These are phyloP conservation scores for Mucor saturninus DNA, from an alignment of 371 early-diverging fungal species.

Conservation along the genomic window DNA sequence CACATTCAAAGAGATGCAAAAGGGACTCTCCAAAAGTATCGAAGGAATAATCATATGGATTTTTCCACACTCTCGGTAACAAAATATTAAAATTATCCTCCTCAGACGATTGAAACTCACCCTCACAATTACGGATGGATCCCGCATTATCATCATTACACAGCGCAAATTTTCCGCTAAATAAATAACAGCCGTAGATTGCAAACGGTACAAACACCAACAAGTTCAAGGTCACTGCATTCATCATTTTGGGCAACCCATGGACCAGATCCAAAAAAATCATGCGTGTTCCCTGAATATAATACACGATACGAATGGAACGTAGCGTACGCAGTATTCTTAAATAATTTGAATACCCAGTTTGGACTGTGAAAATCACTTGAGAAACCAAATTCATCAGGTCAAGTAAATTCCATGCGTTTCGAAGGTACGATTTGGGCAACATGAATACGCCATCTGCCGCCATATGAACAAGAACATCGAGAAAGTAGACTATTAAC, in stretches of 20 bases:
- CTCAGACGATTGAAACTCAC: slow-evolving; percentile 42
- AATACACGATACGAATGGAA: slow-evolving; percentile 49
- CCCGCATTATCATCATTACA: slow-evolving; percentile 48
- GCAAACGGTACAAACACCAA: slow-evolving; percentile 59
- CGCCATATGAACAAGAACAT: slow-evolving; percentile 44
- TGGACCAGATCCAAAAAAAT: slow-evolving; percentile 53
- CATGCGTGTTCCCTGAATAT: slow-evolving; percentile 48
- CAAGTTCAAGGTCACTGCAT: slow-evolving; percentile 47
- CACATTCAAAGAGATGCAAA: slow-evolving; percentile 56
- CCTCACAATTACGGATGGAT: slow-evolving; percentile 27
- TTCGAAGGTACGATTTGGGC: slow-evolving; percentile 53
- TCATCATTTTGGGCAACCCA: slow-evolving; percentile 56
- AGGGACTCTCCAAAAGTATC: slow-evolving; percentile 52
- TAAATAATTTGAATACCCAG: slow-evolving; percentile 10
- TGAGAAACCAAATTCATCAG: slow-evolving; percentile 38
- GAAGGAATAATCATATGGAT: slow-evolving; percentile 59
- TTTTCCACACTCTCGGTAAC: slow-evolving; percentile 51
- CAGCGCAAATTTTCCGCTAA: slow-evolving; percentile 43
- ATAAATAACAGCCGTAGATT: slow-evolving; percentile 57
- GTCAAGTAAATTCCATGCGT: slow-evolving; percentile 53
- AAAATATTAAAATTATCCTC: slow-evolving; percentile 40
- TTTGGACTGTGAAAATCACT: slow-evolving; percentile 25
- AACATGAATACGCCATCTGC: slow-evolving; percentile 53
- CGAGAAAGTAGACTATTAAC: slow-evolving; percentile 43
- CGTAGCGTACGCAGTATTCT: slow-evolving; percentile 46